Percentiles rank a stretch among this genome's conserved stretches.
These are phyloP conservation scores for Spatholobus suberectus DNA, from an alignment of 306 rosid species.

Conservation along the genomic window DNA sequence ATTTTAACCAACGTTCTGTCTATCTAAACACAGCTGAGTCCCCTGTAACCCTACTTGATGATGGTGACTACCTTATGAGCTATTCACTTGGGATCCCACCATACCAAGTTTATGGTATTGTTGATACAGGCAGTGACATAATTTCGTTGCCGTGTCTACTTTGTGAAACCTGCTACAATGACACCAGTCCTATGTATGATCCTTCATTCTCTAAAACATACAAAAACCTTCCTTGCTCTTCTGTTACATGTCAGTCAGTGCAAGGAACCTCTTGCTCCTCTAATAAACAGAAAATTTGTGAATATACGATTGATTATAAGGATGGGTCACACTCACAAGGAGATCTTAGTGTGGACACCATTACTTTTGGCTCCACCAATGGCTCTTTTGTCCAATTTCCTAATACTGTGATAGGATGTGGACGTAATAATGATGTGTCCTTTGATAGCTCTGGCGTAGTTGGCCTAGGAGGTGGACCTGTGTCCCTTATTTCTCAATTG, in stretches of 20 bases:
- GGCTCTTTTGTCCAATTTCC: not conserved
- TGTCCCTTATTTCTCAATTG: not conserved
- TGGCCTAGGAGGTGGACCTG: not conserved
- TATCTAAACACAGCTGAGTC: not conserved
- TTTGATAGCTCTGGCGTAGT: not conserved
- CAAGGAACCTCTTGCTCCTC: not conserved
- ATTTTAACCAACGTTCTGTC: not conserved
- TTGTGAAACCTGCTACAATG: not conserved
- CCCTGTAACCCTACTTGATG: not conserved
- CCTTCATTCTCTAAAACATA: not conserved
- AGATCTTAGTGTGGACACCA: not conserved
- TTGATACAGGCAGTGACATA: not conserved
- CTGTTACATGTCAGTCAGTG: not conserved
- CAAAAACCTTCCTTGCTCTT: not conserved
- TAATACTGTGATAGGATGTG: not conserved
- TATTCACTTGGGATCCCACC: constrained; percentile 64
- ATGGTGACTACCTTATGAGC: constrained; percentile 53
- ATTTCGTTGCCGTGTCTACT: not conserved
- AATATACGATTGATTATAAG: not conserved
- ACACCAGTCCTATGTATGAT: not conserved
- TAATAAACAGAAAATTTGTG: not conserved
- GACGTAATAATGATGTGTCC: not conserved
- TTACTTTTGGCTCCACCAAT: not conserved
- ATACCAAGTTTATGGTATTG: constrained; percentile 37
- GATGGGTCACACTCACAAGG: not conserved